Percentiles rank a stretch among this genome's conserved stretches.
These are phyloP conservation scores for Claviceps cyperi DNA, from an alignment of 2,329 filamentous ascomycete genomes.

Conservation along the genomic window DNA sequence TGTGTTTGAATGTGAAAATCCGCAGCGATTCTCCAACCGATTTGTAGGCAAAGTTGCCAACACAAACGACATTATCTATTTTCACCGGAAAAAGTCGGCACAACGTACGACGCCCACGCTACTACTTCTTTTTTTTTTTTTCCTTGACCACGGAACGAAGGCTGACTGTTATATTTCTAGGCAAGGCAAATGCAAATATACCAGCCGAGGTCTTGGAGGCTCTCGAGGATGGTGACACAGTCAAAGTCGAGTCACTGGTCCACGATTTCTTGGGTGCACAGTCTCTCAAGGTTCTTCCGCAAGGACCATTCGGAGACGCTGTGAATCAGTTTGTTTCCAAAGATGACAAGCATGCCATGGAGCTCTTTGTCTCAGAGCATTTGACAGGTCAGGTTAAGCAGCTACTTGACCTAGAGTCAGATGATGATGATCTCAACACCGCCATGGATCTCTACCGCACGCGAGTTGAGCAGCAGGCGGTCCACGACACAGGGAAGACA, in stretches of 20 bases:
- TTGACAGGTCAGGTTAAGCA: constrained; percentile 56
- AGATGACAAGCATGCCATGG: constrained; percentile 86
- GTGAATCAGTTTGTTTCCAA: constrained; percentile 89
- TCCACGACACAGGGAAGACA: constrained; percentile 38
- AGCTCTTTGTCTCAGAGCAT: constrained; percentile 61
- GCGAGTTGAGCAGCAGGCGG: constrained; percentile 57
- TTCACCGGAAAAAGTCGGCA: constrained; percentile 73
- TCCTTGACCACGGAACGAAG: background rate
- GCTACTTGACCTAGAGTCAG: constrained; percentile 49
- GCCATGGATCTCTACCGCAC: constrained; percentile 61
- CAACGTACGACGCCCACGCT: constrained; percentile 13
- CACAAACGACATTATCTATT: constrained; percentile 83
- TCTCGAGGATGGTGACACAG: constrained; percentile 42
- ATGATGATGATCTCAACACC: constrained; percentile 51
- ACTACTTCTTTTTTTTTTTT: background rate
- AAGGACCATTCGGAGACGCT: constrained; percentile 84
- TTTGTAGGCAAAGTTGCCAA: constrained; percentile 89
- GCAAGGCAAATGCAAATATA: constrained; percentile 27
- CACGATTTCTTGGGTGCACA: constrained; percentile 77
- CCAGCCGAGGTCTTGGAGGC: constrained; percentile 49
- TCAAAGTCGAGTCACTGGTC: constrained; percentile 82
- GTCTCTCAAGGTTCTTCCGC: constrained; percentile 80
- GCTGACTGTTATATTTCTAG: constrained; percentile 6
- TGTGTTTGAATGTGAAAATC: constrained; percentile 82
- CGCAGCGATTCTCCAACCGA: constrained; percentile 86